phyloP scores from a whole-genome alignment of 2,329 filamentous ascomycete species.

The Fusarium setosum region DNA sequence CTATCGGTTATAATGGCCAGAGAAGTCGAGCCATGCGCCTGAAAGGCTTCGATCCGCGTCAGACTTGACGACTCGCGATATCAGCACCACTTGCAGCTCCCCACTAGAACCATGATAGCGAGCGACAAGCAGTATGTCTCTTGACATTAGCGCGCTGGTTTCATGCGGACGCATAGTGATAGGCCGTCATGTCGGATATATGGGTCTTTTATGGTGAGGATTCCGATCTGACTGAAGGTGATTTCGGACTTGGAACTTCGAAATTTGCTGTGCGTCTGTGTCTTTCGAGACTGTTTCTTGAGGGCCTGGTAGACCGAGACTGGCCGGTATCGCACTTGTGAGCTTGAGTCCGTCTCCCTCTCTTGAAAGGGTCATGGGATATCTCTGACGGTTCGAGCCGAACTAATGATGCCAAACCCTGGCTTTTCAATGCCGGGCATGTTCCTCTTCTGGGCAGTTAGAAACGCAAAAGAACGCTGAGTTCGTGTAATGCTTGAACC shows the following conservation, averaged over 20 bases:
- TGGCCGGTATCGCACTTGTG: background rate
- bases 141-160: constrained; percentile 10
- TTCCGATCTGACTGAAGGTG: background rate
- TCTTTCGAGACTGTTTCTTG: background rate
- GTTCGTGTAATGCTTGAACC: background rate
- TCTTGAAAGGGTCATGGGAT: constrained; percentile 1
- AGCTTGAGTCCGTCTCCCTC: background rate
- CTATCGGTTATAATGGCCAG: background rate
- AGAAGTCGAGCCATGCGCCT: background rate
- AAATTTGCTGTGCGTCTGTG: background rate
- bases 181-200: constrained; percentile 3
- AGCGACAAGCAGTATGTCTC: background rate
- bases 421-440: background rate
- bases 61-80: constrained; percentile 9
- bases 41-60: constrained; percentile 15
- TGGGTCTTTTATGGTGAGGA: constrained; percentile 2
- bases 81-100: constrained; percentile 1
- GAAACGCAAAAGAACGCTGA: background rate
- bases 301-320: background rate
- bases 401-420: constrained; percentile 5
- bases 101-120: background rate
- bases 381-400: background rate
- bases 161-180: constrained; percentile 5
- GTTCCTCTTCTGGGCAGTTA: background rate
- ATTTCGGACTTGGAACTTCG: background rate